Base-by-base conservation (phyloP, 345 rosid genomes). In the Aurinia saxatilis region DNA sequence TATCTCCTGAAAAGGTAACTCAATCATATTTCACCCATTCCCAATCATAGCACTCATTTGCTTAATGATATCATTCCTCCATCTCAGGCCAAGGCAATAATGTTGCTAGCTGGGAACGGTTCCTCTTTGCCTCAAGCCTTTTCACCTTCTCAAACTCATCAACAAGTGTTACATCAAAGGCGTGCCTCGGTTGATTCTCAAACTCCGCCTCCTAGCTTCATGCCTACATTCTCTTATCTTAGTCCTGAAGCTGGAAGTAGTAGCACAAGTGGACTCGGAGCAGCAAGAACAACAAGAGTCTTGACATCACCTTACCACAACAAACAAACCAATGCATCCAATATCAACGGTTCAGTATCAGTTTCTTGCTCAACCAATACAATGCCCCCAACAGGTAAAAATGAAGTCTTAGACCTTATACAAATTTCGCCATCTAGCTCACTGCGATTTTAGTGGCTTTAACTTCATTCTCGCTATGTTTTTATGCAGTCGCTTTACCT, bases 71-170 rank as follows among this genome's bases (percentile, higher is more conserved):
- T 81, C 38, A 64, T 71, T 46, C 35, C 27, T 62, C 6, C 46
- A 8, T 66, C 58, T 23, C 82, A 87, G 91, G 95, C 95, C 19
- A 85, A 81, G 40, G 89, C 89, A 37, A 81, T 87, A 63, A 81
- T 87, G 95, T 74, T 85, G 62, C 71, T 81, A 73, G 95, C 95
- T 60, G 85, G 89, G 68, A 81, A 80, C 46, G 81, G 84, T 15
- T 70, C 82, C 44, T 50, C 81, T 27, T 49, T 67, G n/a, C 66
- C 82, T 53, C 77, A 66, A 61, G 52, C 37, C 35, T 67, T 73
- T 41, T 40, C 72, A 23, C 56, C 68, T 2, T 57, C 73, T 60
- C 72, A 66, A 81, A 75, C 74, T 55, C 57, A 67, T 15, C 79
- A 37, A 68, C 62, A 69, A 41, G 75, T 70, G 15, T 12, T 53